Base-by-base conservation (phyloP, 208 protist genomes). In the Crithidia expoeki region DNA sequence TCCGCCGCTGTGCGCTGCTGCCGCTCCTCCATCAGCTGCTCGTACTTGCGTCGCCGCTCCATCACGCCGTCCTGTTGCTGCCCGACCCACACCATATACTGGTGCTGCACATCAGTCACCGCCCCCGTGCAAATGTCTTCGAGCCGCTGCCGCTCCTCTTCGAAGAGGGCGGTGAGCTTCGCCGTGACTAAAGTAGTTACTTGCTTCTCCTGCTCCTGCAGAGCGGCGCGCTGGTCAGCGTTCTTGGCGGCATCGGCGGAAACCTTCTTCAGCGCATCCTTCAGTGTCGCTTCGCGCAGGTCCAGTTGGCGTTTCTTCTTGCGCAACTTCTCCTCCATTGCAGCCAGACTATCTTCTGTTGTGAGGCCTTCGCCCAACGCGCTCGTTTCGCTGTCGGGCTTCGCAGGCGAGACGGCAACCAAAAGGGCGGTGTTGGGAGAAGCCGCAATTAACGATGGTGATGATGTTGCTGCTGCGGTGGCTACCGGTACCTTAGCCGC, bases 211-310 rank as follows among this genome's bases (percentile, higher is more conserved):
- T 73, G 63, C 57, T 83, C 72, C 57, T 84, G 80, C 56, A 88
- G 59, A 14, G 80, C 68, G 0, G 60, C 63, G 17, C 80, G 77
- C 73, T 93, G 80, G 32, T 75, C 60, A 0, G 75, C 77, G 12
- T 90, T 61, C 52, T 68, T 78, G 3, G 74, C 75, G 19, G 82
- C 80, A 58, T 93, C 84, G 23, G 44, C 52, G 4, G 79, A 80
- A 14, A 88, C 79, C 61, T 89, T 90, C 53, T 90, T 87, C 40
- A 89, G 65, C 6, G 81, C 79, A 38, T 85, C 83, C 70, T 93
- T 79, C 67, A 90, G 80, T 47, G 83, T 82, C 19, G 78, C 74
- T 65, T 93, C 84, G 12, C 81, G 79, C 69, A 84, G 32, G 62
- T 87, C 80, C 0, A 90, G 72, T 46, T 79, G 65, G 10, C 72